These are phyloP conservation scores for Echinosophora koreensis DNA, from an alignment of 306 rosid genomes.

Conservation along the genomic window DNA sequence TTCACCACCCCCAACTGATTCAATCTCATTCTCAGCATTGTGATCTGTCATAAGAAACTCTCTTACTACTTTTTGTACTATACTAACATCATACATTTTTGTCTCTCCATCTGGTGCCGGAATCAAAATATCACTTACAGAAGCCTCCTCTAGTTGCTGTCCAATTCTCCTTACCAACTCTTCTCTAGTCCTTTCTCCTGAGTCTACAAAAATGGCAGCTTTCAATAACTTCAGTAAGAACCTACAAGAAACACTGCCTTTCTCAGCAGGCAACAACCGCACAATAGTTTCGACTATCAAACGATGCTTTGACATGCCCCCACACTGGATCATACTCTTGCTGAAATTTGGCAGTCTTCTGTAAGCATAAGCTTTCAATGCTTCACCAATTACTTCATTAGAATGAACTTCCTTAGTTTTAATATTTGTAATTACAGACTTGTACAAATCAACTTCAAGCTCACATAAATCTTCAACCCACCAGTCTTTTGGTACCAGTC, in stretches of 20 bases:
- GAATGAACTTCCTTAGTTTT: slow-evolving; percentile 62
- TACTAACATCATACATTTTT: slow-evolving; percentile 64
- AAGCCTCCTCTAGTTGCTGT: slow-evolving; percentile 93
- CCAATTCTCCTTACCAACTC: slow-evolving; percentile 80
- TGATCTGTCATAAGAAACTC: slow-evolving; percentile 73
- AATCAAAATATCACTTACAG: slow-evolving; percentile 80
- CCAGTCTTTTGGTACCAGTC: slow-evolving; percentile 92
- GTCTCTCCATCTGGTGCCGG: slow-evolving; percentile 67
- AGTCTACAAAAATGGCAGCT: slow-evolving; percentile 70
- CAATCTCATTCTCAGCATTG: slow-evolving; percentile 71
- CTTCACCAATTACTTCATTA: slow-evolving; percentile 89
- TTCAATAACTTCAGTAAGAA: slow-evolving; percentile 82
- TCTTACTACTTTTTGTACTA: slow-evolving; percentile 74
- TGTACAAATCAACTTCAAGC: slow-evolving; percentile 85
- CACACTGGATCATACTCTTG: slow-evolving; percentile 74
- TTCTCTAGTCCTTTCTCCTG: slow-evolving; percentile 61
- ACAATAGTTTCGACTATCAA: slow-evolving; percentile 68
- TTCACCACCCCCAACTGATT: slow-evolving; percentile 62
- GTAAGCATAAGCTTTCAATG: slow-evolving; percentile 88
- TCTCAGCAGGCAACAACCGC: slow-evolving; percentile 81
- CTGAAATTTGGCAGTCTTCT: slow-evolving; percentile 83
- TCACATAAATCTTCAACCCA: slow-evolving; percentile 98
- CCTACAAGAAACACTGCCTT: slow-evolving; percentile 83
- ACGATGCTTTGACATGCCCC: slow-evolving; percentile 64
- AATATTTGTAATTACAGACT: slow-evolving; percentile 67